Percentiles rank a stretch among this genome's conserved stretches.
Conservation (phyloP, 2,329 filamentous ascomycete species). For the Colletotrichum musae region DNA sequence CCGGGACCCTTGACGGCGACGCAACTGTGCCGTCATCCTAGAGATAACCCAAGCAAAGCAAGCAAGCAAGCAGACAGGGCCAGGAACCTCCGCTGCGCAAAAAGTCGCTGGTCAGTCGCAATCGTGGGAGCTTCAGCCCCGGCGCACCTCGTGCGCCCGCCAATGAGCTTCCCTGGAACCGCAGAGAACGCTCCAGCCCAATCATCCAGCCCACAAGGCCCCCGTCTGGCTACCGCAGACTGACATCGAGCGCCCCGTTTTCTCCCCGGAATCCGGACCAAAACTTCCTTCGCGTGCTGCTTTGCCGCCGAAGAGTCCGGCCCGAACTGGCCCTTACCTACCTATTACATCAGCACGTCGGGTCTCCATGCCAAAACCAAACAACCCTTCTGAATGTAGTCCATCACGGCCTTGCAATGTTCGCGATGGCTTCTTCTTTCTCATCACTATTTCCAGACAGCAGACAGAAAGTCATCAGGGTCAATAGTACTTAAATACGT, state of each 20-base stretch:
- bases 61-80: neutral
- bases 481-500: too few species aligned
- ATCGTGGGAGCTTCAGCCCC: constrained; percentile 21
- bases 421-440: constrained; percentile 1
- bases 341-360: neutral
- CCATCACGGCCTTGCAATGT: neutral
- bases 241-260: constrained; percentile 31
- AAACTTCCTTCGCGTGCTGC: constrained; percentile 31
- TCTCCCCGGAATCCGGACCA: constrained; percentile 34
- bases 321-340: constrained; percentile 1
- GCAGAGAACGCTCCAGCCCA: constrained; percentile 33
- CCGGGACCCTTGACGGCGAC: neutral
- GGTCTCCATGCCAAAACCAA: neutral
- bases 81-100: neutral
- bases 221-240: constrained; percentile 29
- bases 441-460: neutral
- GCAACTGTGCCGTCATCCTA: constrained; percentile 32
- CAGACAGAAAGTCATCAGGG: too few species aligned
- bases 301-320: constrained; percentile 8
- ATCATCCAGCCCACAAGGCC: constrained; percentile 39
- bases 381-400: neutral
- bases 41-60: neutral
- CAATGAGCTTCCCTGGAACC: constrained; percentile 2
- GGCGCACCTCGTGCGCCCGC: neutral
- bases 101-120: neutral